phyloP scores from a whole-genome alignment of 371 early-diverging fungal species.

The Zychaea mexicana region DNA sequence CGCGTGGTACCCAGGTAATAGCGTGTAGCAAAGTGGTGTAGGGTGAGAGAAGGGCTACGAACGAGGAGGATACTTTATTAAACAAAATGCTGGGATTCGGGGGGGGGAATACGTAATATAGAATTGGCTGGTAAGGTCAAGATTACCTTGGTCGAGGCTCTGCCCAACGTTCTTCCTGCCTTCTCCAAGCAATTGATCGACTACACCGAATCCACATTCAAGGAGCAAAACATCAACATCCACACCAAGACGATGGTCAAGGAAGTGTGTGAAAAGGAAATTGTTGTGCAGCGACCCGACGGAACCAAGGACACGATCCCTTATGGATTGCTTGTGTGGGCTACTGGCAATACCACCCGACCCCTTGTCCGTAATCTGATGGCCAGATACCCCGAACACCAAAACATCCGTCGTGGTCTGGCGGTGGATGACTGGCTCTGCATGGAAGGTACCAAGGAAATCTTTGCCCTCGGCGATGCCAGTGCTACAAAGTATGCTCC shows the following conservation, averaged over 20 bases:
- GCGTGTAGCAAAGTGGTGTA: slow-evolving; percentile 6
- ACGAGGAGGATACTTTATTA: not conserved
- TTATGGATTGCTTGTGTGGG: slow-evolving; percentile 93
- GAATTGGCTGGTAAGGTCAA: slow-evolving; percentile 81
- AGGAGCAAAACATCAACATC: slow-evolving; percentile 84
- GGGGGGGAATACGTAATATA: slow-evolving; percentile 1
- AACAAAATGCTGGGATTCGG: too few relatives aligned
- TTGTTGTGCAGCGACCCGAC: slow-evolving; percentile 77
- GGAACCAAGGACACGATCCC: slow-evolving; percentile 70
- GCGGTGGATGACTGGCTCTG: slow-evolving; percentile 83
- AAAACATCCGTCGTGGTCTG: slow-evolving; percentile 82
- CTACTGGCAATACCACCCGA: slow-evolving; percentile 91
- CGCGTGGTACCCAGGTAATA: slow-evolving; percentile 78
- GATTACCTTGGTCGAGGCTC: slow-evolving; percentile 89
- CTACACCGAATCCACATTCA: slow-evolving; percentile 88
- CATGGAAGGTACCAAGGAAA: slow-evolving; percentile 71
- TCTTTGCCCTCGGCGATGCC: slow-evolving; percentile 90
- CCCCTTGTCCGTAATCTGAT: slow-evolving; percentile 78
- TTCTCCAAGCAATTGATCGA: slow-evolving; percentile 89
- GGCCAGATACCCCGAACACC: slow-evolving; percentile 66
- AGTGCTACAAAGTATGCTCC: slow-evolving; percentile 87
- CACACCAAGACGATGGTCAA: slow-evolving; percentile 89
- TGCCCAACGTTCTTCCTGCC: slow-evolving; percentile 85
- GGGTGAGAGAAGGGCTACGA: not conserved
- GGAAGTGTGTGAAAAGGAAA: slow-evolving; percentile 80